Evolutionary conservation across 2,329 filamentous ascomycete species (phyloP), one percentile per base, ranked within the genome.

Genomic region (Alternaria tenuissima): DNA sequence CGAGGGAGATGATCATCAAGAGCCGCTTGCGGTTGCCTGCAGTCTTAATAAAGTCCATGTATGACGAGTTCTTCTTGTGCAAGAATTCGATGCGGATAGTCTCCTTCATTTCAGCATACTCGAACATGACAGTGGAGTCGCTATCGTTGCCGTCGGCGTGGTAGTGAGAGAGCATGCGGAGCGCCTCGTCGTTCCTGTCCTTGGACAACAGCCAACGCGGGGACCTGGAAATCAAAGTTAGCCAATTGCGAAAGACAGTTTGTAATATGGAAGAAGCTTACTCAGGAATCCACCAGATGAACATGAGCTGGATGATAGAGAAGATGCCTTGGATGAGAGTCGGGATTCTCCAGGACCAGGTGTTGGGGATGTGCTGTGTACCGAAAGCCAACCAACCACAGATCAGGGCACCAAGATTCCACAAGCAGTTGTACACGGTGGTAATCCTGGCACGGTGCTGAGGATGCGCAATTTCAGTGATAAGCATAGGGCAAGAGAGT

Each of bases 381-480:
- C 76, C 75, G 38, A 77, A 78, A 36, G 84, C 84, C 87, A 89
- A 82, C 79, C 86, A 87, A 3, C 86, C 86, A 28, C 88, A 87
- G 52, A 88, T 68, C 30, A 83, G 78, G 39, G 80, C 79, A 42
- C 86, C 87, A 55, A 88, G 75, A 72, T 89, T 89, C 88, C 88
- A 91, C 53, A 90, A 77, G 68, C 86, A 89, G 76, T 90, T 90
- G 78, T 90, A 90, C 57, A 90, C 82, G 14, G 88, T 83, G 1
- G 88, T 90, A 46, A 90, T 82, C 24, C 85, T 85, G 26, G 84
- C 88, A 71, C 88, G 86, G 71, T 91, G 88, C 71, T 90, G 88
- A 24, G 88, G 88, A 70, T 91, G 88, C 77, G 85, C 87, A 60
- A 91, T 84, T 79, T 91, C 88, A 5, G 86, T 87, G 11, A 90